Conservation (phyloP, 352 stramenopile genomes). For the Phytophthora cactorum region DNA sequence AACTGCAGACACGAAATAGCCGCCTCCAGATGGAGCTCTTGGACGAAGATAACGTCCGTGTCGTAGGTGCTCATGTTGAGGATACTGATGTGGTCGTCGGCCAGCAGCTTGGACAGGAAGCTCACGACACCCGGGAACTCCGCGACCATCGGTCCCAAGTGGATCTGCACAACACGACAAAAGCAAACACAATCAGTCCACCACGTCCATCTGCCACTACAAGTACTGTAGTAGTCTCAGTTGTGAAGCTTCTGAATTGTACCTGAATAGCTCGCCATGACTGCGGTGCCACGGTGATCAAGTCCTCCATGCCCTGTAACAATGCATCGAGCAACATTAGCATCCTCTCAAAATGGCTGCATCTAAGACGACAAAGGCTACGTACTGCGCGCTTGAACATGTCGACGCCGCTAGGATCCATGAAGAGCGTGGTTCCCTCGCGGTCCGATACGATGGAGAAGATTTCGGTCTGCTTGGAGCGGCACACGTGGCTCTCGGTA, state of each 20-base stretch:
- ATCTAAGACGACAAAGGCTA: background rate
- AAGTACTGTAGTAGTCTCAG: background rate
- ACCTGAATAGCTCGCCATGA: conserved; percentile 85
- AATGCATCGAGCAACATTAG: conserved; percentile 6
- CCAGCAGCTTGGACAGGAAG: conserved; percentile 85
- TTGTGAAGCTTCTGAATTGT: background rate
- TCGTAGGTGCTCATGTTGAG: conserved; percentile 93
- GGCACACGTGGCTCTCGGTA: conserved; percentile 64
- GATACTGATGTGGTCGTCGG: conserved; percentile 87
- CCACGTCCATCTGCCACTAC: conserved; percentile 7
- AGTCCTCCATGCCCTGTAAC: conserved; percentile 61
- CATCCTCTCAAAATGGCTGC: background rate
- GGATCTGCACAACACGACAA: conserved; percentile 59
- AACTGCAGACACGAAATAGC: conserved; percentile 77
- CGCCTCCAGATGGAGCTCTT: conserved; percentile 68
- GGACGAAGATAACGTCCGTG: conserved; percentile 89
- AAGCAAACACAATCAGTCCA: conserved; percentile 8
- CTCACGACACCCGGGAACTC: conserved; percentile 87
- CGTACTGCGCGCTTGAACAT: conserved; percentile 81
- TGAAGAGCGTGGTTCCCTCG: conserved; percentile 82
- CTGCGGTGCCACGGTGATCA: conserved; percentile 76
- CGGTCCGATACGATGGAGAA: conserved; percentile 85
- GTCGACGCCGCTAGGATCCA: conserved; percentile 82
- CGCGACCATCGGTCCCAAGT: conserved; percentile 85
- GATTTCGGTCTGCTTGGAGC: conserved; percentile 80